Evolutionary conservation across 495 filamentous ascomycete species (phyloP), one percentile per base, ranked within the genome.

Genomic region (Lindgomyces ingoldianus): DNA sequence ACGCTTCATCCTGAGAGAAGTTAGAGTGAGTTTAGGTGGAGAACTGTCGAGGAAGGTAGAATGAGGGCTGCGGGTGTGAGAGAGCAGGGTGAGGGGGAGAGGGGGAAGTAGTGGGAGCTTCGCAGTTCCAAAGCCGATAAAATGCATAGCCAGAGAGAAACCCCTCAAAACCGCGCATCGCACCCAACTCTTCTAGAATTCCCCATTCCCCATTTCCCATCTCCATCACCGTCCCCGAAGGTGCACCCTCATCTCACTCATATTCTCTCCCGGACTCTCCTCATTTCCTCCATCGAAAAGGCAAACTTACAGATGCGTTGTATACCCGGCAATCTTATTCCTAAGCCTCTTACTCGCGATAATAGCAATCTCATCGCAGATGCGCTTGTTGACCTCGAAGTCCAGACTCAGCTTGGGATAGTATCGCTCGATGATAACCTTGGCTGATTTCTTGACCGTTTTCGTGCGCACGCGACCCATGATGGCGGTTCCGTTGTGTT

Each of bases 351-450:
- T 60, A 30, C 29, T 42, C 24, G 95, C 91, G 79, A 98, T 99
- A 80, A 98, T 96, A 76, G 95, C 95, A 72, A 99, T 96, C 83
- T 99, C 95, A 91, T 98, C 95, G 83, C 95, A 98, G 73, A 97
- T 93, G 69, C 93, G 84, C 89, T 98, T 98, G 89, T 98, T 98
- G 86, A 91, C 95, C 86, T 99, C 95, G 85, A 99, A 99, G 83
- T 98, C 95, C 79, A 98, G 91, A 59, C 92, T 96, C 77, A 99
- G 84, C 80, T 91, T 91, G 74, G 94, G 95, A 85, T 98, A 96
- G 85, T 96, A 96, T 10, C 74, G 89, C 87, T 98, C 94, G 81
- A 98, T 97, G 82, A 98, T 91, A 85, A 97, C 91, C 89, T 98
- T 98, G 81, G 95, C 93, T 81, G 93, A 98, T 84, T 96, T 94